Percentiles rank a stretch among this genome's conserved stretches.
Evolutionary conservation across 345 rosid genomes (phyloP).

Genomic region (Eucalyptus fibrosa): DNA sequence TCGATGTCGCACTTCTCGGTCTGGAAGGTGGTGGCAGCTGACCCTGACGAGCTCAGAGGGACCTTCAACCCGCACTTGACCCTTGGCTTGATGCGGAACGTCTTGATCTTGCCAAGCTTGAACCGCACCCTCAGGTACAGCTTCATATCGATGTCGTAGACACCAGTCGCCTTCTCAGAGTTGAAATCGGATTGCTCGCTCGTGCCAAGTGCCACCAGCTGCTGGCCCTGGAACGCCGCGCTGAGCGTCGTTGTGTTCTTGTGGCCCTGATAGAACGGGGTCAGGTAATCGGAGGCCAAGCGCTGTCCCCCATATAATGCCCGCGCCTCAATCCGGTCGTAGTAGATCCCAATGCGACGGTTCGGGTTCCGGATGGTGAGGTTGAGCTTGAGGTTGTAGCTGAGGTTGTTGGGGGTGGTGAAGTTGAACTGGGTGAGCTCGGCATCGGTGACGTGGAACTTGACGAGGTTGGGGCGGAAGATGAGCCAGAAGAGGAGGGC

Average conservation of each 20-base stretch:
- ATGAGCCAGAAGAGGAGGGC: conserved; percentile 25
- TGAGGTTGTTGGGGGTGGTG: conserved; percentile 1
- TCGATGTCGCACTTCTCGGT: conserved; percentile 3
- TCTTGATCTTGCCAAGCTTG: conserved; percentile 10
- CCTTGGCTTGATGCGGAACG: conserved; percentile 3
- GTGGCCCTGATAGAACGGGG: conserved; percentile 13
- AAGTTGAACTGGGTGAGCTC: conserved; percentile 16
- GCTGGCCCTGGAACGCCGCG: not conserved
- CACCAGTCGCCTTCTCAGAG: not conserved
- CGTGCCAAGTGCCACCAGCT: not conserved
- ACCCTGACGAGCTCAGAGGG: not conserved
- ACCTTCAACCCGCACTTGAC: conserved; percentile 6
- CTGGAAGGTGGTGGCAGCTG: not conserved
- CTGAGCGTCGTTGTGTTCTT: conserved; percentile 3
- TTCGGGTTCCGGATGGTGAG: conserved; percentile 24
- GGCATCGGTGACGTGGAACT: conserved; percentile 23
- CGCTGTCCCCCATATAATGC: conserved; percentile 1
- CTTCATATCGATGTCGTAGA: conserved; percentile 5
- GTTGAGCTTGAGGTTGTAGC: conserved; percentile 14
- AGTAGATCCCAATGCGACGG: conserved; percentile 24
- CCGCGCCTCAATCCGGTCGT: conserved; percentile 15
- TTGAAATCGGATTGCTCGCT: not conserved
- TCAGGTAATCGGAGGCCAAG: not conserved
- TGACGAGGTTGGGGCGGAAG: conserved; percentile 24
- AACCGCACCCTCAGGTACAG: conserved; percentile 11